Base-by-base conservation (phyloP, 2,329 filamentous ascomycete species). In the Diplodia scrobiculata region DNA sequence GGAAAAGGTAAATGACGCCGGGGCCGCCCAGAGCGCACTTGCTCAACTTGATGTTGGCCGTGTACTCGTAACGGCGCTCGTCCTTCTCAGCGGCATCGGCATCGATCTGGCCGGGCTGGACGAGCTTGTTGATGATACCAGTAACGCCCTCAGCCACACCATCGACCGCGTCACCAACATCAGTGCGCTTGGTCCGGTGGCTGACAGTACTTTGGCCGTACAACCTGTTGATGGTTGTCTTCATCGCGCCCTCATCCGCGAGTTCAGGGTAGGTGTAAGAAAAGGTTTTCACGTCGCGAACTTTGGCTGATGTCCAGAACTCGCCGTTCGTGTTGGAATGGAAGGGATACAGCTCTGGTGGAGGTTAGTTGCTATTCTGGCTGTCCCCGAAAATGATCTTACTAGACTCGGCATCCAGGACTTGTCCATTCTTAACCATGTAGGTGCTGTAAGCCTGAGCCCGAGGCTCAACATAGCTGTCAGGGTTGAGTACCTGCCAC, bases 211-310 rank as follows among this genome's bases (percentile, higher is more conserved):
- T 82, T 58, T 73, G 73, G n/a, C 85, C 86, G 72, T 90, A 90
- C 0, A 89, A 78, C 2, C 73, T 77, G 72, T 90, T 91, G 70
- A 93, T 81, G 1, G 81, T 75, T 1, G 76, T 76, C 32, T 87
- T 81, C 5, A 83, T 77, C 0, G 76, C 72, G 32, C 73, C 65
- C 65, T 67, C 67, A 9, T 74, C 78, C 5, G 53, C 52, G 36
- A 87, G 84, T 70, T 94, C 91, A 0, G 86, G 82, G 73, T 96
- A 96, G 0, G 86, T 87, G 74, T 95, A 95, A 14, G 88, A 88
- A 75, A 95, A 89, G 1, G 79, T 80, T 29, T 82, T 80, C 6
- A 84, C 85, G 48, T 84, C 80, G 34, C 88, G 84, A 13, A 87
- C 82, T 68, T 80, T 82, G 63, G 87, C 83, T 0, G 89, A 89